These are phyloP conservation scores for Uronychia binucleata DNA, from an alignment of 73 alveolate genomes.

Conservation along the genomic window DNA sequence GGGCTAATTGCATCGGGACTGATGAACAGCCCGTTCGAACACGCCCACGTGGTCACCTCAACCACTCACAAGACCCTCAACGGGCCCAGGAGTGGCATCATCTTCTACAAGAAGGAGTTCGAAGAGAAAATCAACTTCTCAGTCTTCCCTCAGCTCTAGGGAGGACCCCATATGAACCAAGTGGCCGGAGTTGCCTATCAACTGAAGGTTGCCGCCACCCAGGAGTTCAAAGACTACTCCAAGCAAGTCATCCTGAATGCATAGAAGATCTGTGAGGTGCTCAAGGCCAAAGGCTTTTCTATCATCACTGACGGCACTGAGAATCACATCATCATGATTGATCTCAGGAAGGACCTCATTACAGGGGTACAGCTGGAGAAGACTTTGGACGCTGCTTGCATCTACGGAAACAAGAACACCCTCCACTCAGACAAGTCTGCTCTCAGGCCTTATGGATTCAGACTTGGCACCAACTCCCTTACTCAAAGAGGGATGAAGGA, in stretches of 20 bases:
- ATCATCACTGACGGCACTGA: constrained; percentile 95
- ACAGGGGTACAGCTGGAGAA: constrained; percentile 92
- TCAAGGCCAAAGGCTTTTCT: constrained; percentile 75
- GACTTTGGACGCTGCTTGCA: constrained; percentile 84
- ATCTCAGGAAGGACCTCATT: constrained; percentile 80
- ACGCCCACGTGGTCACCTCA: constrained; percentile 94
- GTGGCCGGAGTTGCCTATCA: constrained; percentile 91
- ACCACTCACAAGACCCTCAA: constrained; percentile 96
- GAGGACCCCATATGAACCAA: constrained; percentile 97
- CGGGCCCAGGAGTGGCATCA: constrained; percentile 96
- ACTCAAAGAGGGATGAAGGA: constrained; percentile 91
- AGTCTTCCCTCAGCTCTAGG: constrained; percentile 94
- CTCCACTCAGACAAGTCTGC: constrained; percentile 94
- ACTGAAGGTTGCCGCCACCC: constrained; percentile 80
- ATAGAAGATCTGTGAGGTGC: constrained; percentile 73
- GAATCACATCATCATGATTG: constrained; percentile 87
- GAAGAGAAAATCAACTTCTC: constrained; percentile 78
- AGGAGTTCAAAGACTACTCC: constrained; percentile 83
- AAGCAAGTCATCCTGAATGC: constrained; percentile 80
- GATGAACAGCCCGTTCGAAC: constrained; percentile 88
- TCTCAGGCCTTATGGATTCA: constrained; percentile 92
- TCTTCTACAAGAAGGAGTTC: constrained; percentile 79
- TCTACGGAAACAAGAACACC: constrained; percentile 90
- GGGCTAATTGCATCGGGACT: constrained; percentile 92
- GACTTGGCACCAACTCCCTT: constrained; percentile 95